Evolutionary conservation across 345 rosid genomes (phyloP), one percentile per base, ranked within the genome.

Genomic region (Excoecaria cochinchinensis): DNA sequence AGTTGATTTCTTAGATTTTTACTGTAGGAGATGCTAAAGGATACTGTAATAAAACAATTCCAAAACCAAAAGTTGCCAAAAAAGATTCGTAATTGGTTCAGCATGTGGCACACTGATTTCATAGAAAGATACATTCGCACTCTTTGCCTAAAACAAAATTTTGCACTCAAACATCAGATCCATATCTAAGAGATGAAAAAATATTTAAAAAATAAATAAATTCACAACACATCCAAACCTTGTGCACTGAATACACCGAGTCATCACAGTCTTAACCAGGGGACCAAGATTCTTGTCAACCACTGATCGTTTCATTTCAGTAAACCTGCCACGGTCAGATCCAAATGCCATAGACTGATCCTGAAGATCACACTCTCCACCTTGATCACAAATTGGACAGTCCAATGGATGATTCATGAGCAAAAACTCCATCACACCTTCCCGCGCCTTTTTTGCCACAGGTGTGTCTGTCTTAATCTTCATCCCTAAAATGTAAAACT

Each of bases 341-440:
- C 99, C 99, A 80, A 96, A 96, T 67, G 99, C 99, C 99, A 96
- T 96, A 61, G 97, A 93, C 82, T 96, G 99, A 84, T 95, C 99
- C 78, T 95, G 99, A 71, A 95, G 97, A 87, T 95, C 99, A 80
- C 99, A 93, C 68, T 95, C 99, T 74, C 98, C 99, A 76, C 99
- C 99, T 78, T 93, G 99, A 77, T 93, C 99, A 81, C 99, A 95
- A 16, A 93, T 95, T 65, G 99, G 99, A 55, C 99, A 95, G 84
- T 95, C 99, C 70, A 95, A 63, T 15, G 99, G 99, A 84, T 91
- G 99, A 73, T 95, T 95, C 98, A 95, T 95, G 80, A 95, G 83
- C 88, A 95, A 76, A 61, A 93, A 95, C 50, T 95, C 98, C 99
- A 95, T 93, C 82, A 93, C 98, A 76, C 99, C 99, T 79, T 96